Evolutionary conservation across 768 basidiomycete species (phyloP), one percentile per base, ranked within the genome.

Genomic region (Macrolepiota albuminosa): DNA sequence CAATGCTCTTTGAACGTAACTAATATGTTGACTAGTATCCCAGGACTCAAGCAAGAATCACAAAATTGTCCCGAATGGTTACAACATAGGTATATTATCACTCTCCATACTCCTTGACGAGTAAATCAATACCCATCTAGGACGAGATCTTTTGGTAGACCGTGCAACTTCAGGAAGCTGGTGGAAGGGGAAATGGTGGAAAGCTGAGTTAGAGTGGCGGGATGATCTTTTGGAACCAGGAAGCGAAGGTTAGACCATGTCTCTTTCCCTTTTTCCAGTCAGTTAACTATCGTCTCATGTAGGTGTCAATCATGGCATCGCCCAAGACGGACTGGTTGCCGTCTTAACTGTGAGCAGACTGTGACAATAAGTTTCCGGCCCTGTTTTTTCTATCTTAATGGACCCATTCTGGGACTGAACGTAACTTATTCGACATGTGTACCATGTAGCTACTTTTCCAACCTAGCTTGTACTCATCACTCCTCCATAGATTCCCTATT

Each of bases 241-340:
- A 6, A 82, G 73, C 56, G 75, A 83, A 71, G 90, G 91, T 89
- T 40, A 39, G 76, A 67, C 24, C 10, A 33, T 33, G 33, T 51
- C 31, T n/a, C 3, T 5, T 18, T 39, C 42, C 24, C 45, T 24
- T 48, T 21, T n/a, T 18, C 34, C 24, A 31, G 56, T n/a, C 50
- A 40, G 43, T 26, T 56, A 21, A 43, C 13, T 5, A 26, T 31
- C 33, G 49, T 36, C 45, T 31, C 26, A 18, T 46, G 4, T 65
- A 91, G 91, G 89, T 59, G 81, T 91, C 37, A 93, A 90, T 67
- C 93, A 93, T 68, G 86, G 81, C 54, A 94, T 95, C 47, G 75
- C 82, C 11, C 88, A 91, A 69, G 93, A 94, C 67, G 92, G 92
- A 7, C 81, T 81, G 31, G 81, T 92, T 18, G 92, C 93, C n/a